Evolutionary conservation across 768 basidiomycete species (phyloP).

Genomic region (Lepiota venenata): DNA sequence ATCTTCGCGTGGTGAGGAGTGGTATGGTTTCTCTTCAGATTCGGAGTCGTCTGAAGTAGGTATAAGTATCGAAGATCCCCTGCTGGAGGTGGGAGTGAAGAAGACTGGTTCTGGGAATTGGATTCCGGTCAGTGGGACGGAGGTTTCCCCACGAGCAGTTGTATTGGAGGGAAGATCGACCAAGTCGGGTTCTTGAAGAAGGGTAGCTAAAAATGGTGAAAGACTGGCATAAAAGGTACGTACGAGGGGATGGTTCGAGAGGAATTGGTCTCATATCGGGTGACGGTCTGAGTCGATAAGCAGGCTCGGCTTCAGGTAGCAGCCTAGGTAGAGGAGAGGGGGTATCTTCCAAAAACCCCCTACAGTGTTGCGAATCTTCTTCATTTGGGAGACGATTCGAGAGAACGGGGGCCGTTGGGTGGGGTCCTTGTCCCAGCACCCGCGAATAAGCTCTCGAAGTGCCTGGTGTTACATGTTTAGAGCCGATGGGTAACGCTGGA

Average conservation of each 20-base stretch:
- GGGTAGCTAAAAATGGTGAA: conserved; percentile 2
- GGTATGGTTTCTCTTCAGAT: conserved; percentile 7
- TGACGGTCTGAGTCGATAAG: conserved; percentile 13
- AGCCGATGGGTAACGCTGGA: conserved; percentile 42
- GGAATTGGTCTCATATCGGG: conserved; percentile 38
- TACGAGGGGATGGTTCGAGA: background rate
- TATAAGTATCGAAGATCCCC: conserved; percentile 27
- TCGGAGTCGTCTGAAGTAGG: conserved; percentile 23
- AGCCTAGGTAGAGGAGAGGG: conserved; percentile 15
- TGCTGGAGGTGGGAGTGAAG: conserved; percentile 26
- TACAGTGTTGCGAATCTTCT: conserved; percentile 33
- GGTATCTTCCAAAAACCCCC: conserved; percentile 21
- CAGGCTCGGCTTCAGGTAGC: conserved; percentile 4
- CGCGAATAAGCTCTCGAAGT: conserved; percentile 39
- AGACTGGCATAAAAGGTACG: background rate
- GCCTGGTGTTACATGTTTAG: conserved; percentile 28
- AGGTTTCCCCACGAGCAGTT: conserved; percentile 24
- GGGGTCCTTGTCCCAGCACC: conserved; percentile 57
- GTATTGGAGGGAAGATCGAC: background rate
- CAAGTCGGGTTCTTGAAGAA: background rate
- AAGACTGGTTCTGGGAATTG: conserved; percentile 33
- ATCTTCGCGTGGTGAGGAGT: conserved; percentile 27
- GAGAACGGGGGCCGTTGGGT: conserved; percentile 50
- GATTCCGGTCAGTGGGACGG: conserved; percentile 25
- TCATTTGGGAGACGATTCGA: conserved; percentile 41